Conservation (phyloP, 1,284 basidiomycete genomes). For the Apiotrichum veenhuisii region DNA sequence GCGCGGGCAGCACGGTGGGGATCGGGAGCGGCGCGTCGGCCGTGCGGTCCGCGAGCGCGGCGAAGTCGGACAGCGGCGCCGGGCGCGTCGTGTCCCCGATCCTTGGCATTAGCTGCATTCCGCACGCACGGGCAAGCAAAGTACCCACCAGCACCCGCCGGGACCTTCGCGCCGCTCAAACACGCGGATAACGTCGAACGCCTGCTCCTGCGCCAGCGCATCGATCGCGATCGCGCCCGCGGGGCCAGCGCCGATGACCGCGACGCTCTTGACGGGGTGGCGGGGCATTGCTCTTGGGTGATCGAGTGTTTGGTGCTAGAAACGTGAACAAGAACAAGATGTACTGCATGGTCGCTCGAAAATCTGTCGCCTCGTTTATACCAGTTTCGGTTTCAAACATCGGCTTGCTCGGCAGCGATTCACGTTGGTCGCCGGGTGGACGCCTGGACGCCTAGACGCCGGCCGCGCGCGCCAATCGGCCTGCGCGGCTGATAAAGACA, state of each 20-base stretch:
- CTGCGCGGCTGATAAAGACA: too few relatives aligned
- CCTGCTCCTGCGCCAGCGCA: constrained; percentile 40
- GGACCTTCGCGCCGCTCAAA: constrained; percentile 53
- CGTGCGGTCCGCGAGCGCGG: constrained; percentile 2
- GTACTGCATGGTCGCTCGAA: too few relatives aligned
- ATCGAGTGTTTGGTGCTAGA: too few relatives aligned
- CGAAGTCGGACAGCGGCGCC: constrained; percentile 2
- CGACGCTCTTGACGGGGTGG: constrained; percentile 23
- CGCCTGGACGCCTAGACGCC: too few relatives aligned
- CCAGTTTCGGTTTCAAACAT: too few relatives aligned
- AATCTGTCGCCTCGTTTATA: too few relatives aligned
- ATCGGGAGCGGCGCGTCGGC: constrained; percentile 8
- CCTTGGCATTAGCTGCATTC: background rate
- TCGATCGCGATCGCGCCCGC: constrained; percentile 29
- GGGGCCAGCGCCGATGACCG: constrained; percentile 36
- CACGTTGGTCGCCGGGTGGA: too few relatives aligned
- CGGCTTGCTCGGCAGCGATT: too few relatives aligned
- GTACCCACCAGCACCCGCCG: constrained; percentile 52
- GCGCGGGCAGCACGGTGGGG: background rate
- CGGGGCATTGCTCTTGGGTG: background rate
- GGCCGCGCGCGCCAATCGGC: too few relatives aligned
- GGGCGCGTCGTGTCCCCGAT: constrained; percentile 7
- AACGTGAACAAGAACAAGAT: too few relatives aligned
- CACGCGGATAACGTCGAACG: constrained; percentile 42
- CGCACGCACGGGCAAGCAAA: too few relatives aligned